Evolutionary conservation across 371 early-diverging fungal species (phyloP).

Genomic region (Cokeromyces recurvatus): DNA sequence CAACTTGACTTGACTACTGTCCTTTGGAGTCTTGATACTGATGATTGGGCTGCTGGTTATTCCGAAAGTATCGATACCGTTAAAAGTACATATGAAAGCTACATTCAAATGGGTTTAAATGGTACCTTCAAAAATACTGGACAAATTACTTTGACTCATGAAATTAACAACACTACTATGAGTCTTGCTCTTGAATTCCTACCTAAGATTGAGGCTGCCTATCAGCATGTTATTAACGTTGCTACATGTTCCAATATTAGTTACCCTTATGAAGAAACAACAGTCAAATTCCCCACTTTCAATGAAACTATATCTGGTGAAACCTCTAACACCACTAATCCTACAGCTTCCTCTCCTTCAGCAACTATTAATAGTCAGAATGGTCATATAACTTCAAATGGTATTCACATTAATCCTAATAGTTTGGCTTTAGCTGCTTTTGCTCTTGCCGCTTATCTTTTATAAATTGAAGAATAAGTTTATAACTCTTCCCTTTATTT

Average conservation of each 20-base stretch:
- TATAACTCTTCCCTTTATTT: no score
- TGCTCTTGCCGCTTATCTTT: conserved; percentile 13
- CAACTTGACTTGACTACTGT: conserved; percentile 48
- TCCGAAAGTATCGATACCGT: conserved; percentile 35
- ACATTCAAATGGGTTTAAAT: conserved; percentile 40
- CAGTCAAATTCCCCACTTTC: conserved; percentile 14
- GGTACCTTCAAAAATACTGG: conserved; percentile 38
- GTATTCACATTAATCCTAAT: conserved; percentile 15
- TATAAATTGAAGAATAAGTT: no score
- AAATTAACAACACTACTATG: conserved; percentile 53
- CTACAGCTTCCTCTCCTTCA: conserved; percentile 10
- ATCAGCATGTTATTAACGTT: conserved; percentile 46
- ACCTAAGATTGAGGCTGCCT: conserved; percentile 40
- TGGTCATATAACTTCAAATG: no score
- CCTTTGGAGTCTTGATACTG: conserved; percentile 34
- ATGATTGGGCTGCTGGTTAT: conserved; percentile 7
- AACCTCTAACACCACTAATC: conserved; percentile 6
- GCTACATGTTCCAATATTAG: conserved; percentile 54
- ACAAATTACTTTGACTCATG: conserved; percentile 51
- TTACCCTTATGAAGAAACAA: conserved; percentile 45
- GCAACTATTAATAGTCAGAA: conserved; percentile 3
- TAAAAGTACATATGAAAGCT: conserved; percentile 36
- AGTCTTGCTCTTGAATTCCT: conserved; percentile 38
- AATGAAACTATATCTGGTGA: not conserved
- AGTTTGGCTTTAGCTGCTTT: conserved; percentile 9